A percentile compares a stretch with the other conserved stretches of the same genome.
Conservation (phyloP, 225 moss, liverwort and hornwort species). For the Lunularia cruciata region DNA sequence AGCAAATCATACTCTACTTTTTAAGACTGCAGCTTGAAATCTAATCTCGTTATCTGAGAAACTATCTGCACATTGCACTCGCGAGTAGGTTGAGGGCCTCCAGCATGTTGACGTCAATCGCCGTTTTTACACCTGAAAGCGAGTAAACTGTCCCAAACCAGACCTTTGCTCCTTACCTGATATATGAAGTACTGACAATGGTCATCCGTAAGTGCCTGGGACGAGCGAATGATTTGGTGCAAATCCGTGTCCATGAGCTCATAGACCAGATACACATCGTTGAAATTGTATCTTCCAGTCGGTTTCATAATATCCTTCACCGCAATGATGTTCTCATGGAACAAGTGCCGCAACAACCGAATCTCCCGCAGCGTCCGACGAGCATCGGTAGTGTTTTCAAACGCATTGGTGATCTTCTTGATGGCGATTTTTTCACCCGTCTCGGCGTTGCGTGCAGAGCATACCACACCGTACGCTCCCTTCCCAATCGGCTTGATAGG, state of each 20-base stretch:
- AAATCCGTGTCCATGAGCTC: conserved; percentile 99
- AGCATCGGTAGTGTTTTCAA: conserved; percentile 97
- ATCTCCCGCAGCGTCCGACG: conserved; percentile 92
- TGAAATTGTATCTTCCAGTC: conserved; percentile 69
- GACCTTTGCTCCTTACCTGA: conserved; percentile 51
- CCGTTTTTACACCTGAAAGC: not conserved
- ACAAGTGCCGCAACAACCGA: conserved; percentile 83
- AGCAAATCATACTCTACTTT: not conserved
- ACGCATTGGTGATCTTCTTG: conserved; percentile 98
- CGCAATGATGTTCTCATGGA: conserved; percentile 93
- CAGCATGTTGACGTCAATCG: not conserved
- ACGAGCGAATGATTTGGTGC: conserved; percentile 98
- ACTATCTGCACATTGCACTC: not conserved
- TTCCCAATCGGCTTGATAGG: conserved; percentile 98
- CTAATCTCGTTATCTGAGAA: not conserved
- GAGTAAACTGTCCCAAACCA: not conserved
- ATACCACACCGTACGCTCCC: conserved; percentile 96
- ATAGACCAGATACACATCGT: conserved; percentile 95
- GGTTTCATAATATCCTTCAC: conserved; percentile 99
- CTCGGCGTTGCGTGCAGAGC: conserved; percentile 82
- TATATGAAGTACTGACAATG: conserved; percentile 99
- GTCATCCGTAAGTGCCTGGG: conserved; percentile 95
- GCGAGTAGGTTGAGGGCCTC: not conserved
- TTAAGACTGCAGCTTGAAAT: conserved; percentile 3
- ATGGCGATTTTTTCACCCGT: conserved; percentile 88